A percentile compares a stretch with the other conserved stretches of the same genome.
Evolutionary conservation across 2,329 filamentous ascomycete species (phyloP).

Genomic region (Pseudogymnoascus sp.): DNA sequence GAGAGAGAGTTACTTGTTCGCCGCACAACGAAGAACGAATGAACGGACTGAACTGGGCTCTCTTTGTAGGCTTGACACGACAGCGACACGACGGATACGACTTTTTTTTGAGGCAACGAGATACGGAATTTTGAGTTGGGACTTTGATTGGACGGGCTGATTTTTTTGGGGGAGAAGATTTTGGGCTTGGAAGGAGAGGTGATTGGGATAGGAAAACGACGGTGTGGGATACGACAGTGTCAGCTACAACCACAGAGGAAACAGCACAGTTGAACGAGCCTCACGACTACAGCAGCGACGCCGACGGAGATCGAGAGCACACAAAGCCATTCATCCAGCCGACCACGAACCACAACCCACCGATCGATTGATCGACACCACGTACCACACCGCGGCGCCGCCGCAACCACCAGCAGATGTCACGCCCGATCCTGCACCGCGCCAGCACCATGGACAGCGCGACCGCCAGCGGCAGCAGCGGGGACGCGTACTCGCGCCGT

Average conservation of each 20-base stretch:
- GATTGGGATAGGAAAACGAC: neutral
- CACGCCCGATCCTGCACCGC: neutral
- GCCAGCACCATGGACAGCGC: neutral
- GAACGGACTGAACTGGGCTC: neutral
- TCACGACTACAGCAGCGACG: neutral
- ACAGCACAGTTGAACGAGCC: neutral
- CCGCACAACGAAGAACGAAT: neutral
- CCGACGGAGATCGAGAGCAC: neutral
- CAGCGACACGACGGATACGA: neutral
- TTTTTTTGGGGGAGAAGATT: neutral
- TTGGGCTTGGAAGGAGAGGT: neutral
- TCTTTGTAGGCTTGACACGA: neutral
- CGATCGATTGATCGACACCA: neutral
- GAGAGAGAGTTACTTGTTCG: no score
- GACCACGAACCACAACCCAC: neutral
- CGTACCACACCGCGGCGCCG: neutral
- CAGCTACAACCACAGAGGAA: neutral
- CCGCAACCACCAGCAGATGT: conserved; percentile 27
- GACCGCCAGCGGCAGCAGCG: neutral
- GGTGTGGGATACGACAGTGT: neutral
- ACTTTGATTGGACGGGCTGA: neutral
- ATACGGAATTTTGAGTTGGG: neutral
- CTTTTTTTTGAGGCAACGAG: neutral
- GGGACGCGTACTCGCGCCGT: neutral
- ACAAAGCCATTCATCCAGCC: neutral